Base-by-base conservation (phyloP, 768 basidiomycete species). In the Amyloporia xantha region DNA sequence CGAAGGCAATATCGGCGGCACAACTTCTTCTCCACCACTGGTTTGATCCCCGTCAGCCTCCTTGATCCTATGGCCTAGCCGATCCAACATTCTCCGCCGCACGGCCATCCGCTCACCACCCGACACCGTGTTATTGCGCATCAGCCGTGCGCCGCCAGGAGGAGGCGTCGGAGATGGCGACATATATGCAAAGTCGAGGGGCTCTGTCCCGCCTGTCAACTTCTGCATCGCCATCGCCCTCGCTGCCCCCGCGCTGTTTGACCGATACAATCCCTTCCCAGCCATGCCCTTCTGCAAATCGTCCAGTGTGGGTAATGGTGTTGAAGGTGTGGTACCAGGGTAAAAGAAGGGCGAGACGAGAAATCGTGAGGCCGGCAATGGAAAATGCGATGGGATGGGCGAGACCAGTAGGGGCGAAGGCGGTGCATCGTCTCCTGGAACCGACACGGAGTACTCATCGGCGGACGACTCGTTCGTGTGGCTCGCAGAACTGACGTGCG, bases 211-310 rank as follows among this genome's bases (percentile, higher is more conserved):
- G 35, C 88, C 86, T 1, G 86, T 91, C 48, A 96, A 71, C 63
- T 91, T 93, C 54, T 82, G 81, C 79, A 95, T 80, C 3, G 91
- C 91, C 65, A 81, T 70, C 57, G 79, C 76, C 41, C 85, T 77
- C 19, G 86, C 87, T n/a, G 88, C 59, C 1, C 63, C 74, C 10
- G 81, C 89, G 59, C 92, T 94, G 62, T 94, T 93, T 2, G 93
- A 94, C 17, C 93, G 83, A 60, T 89, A 83, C 2, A 96, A 76
- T 13, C 85, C 84, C 15, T 67, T 57, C 23, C 59, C 54, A 41
- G 54, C 53, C 33, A 58, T 62, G 51, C 53, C 61, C 59, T 73
- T 79, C 61, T 84, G 83, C 30, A 94, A 69, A 19, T 84, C 86
- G 58, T 90, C 86, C 5, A 95, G 72, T 3, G 87, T 79, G 0